Conservation (phyloP, 768 basidiomycete species). For the Boletus pseudopeckii region DNA sequence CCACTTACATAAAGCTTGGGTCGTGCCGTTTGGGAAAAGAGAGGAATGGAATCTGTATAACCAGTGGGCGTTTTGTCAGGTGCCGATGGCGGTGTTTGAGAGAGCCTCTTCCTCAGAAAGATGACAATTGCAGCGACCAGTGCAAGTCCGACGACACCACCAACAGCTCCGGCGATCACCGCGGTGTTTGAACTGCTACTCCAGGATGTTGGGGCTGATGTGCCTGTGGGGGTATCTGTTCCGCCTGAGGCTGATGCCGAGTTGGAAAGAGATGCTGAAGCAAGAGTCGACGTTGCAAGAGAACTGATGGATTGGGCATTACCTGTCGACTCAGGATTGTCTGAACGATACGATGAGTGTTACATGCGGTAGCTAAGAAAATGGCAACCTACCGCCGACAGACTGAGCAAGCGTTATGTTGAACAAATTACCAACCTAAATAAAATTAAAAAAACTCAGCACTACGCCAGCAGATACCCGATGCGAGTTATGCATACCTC, state of each 20-base stretch:
- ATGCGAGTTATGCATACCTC: too few relatives aligned
- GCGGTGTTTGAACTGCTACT: conserved; percentile 37
- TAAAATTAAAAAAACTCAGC: too few relatives aligned
- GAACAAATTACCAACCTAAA: conserved; percentile 26
- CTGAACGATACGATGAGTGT: conserved; percentile 18
- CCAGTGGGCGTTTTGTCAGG: background rate
- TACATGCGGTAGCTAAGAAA: background rate
- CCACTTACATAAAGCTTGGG: conserved; percentile 31
- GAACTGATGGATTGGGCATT: conserved; percentile 28
- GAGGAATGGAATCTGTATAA: conserved; percentile 10
- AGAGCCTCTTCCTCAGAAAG: conserved; percentile 38
- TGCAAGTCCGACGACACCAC: conserved; percentile 52
- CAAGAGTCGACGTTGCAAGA: conserved; percentile 9
- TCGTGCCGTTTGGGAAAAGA: conserved; percentile 15
- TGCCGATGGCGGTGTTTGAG: conserved; percentile 20
- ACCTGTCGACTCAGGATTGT: conserved; percentile 44
- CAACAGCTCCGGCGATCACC: conserved; percentile 61
- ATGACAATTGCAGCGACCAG: conserved; percentile 37
- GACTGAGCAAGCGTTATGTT: conserved; percentile 38
- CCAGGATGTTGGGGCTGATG: background rate
- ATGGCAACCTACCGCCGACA: conserved; percentile 20
- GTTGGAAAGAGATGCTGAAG: conserved; percentile 15
- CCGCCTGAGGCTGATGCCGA: conserved; percentile 8
- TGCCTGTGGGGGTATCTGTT: too few relatives aligned
- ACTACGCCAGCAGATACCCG: too few relatives aligned